These are phyloP conservation scores for Aspergillus sp. DNA, from an alignment of 2,329 filamentous ascomycete genomes.

Conservation along the genomic window DNA sequence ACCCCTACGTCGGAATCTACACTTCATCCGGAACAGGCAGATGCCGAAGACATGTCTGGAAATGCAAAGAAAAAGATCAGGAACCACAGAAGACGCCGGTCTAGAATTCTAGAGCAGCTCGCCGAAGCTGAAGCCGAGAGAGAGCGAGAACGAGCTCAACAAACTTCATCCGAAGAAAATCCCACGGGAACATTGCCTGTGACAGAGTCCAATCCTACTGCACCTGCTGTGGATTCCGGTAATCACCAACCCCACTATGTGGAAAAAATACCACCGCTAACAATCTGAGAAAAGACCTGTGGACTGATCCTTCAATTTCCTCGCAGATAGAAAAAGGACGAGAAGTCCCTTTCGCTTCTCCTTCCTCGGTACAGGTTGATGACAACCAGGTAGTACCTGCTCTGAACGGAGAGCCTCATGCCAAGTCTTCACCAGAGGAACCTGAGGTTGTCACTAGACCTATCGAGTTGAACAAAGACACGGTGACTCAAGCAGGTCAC, in stretches of 20 bases:
- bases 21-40: conserved; percentile 2
- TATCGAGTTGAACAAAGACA: background rate
- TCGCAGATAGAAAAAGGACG: conserved; percentile 38
- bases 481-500: no score
- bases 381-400: conserved; percentile 6
- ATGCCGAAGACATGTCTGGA: conserved; percentile 20
- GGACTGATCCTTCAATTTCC: conserved; percentile 40
- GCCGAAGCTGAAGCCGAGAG: background rate
- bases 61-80: conserved; percentile 43
- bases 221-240: conserved; percentile 37
- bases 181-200: conserved; percentile 17
- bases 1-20: background rate
- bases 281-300: conserved; percentile 28
- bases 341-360: conserved; percentile 27
- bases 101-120: conserved; percentile 19
- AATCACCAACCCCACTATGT: conserved; percentile 40
- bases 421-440: background rate
- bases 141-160: no score
- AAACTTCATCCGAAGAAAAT: conserved; percentile 12
- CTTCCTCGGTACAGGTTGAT: conserved; percentile 26
- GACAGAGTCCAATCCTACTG: conserved; percentile 16
- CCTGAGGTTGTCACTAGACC: background rate
- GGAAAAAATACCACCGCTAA: conserved; percentile 26
- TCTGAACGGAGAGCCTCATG: no score
- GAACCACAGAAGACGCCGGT: conserved; percentile 37